Conservation (phyloP, 192 early-diverging fungal genomes). For the Gamsiella multidivaricata region DNA sequence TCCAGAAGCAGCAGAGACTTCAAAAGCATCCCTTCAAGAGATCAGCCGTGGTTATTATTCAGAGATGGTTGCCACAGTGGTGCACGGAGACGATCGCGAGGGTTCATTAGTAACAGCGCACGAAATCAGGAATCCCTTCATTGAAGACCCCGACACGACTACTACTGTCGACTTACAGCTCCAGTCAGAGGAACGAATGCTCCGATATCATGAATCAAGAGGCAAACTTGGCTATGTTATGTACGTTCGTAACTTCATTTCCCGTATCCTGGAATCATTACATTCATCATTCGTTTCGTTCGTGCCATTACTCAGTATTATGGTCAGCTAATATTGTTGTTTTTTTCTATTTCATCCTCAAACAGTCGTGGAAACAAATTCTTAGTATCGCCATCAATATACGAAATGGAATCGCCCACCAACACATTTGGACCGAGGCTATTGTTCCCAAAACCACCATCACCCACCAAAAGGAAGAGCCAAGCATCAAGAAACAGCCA, state of each 20-base stretch:
- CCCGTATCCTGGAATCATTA: neutral
- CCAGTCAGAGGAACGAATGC: neutral
- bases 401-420: neutral
- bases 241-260: neutral
- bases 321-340: neutral
- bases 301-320: too few relatives aligned
- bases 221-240: conserved; percentile 17
- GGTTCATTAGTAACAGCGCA: neutral
- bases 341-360: neutral
- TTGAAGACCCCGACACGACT: neutral
- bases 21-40: neutral
- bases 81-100: neutral
- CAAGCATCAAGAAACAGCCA: too few relatives aligned
- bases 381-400: neutral
- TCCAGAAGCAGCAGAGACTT: neutral
- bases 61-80: neutral
- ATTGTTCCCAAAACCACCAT: neutral
- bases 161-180: neutral
- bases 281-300: neutral
- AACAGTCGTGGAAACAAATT: conserved; percentile 26
- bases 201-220: conserved; percentile 5
- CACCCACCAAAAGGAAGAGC: neutral
- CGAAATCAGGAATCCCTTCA: neutral
- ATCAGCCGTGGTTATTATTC: conserved; percentile 11
- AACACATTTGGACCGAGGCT: neutral